Conservation (phyloP, 2,329 filamentous ascomycete species). For the Karstenula rhodostoma region DNA sequence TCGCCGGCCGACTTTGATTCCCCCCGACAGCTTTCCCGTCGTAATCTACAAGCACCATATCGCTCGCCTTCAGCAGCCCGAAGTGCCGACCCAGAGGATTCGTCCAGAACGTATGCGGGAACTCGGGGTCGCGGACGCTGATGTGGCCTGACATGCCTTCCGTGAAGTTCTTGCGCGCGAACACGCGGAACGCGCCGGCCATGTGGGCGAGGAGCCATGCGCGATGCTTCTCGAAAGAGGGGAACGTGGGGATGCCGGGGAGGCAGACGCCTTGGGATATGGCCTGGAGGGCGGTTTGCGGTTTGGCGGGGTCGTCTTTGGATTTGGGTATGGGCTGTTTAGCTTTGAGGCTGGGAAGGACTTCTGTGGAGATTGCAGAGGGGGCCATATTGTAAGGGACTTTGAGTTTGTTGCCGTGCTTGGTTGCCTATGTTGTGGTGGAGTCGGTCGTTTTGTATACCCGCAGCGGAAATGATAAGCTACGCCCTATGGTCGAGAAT, state of each 20-base stretch:
- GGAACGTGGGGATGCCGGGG: constrained; percentile 65
- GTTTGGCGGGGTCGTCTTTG: constrained; percentile 33
- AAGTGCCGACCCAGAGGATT: constrained; percentile 72
- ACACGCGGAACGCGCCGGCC: constrained; percentile 72
- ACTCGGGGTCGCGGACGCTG: constrained; percentile 70
- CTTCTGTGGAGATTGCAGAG: constrained; percentile 33
- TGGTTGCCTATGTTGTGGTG: background rate
- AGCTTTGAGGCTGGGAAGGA: constrained; percentile 15
- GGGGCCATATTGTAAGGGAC: constrained; percentile 38
- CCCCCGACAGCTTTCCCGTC: constrained; percentile 70
- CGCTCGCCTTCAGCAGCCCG: constrained; percentile 68
- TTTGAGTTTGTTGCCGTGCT: background rate
- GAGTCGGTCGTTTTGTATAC: background rate
- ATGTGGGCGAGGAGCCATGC: constrained; percentile 72
- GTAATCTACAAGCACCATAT: constrained; percentile 73
- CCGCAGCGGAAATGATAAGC: background rate
- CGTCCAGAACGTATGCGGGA: constrained; percentile 71
- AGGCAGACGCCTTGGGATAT: constrained; percentile 59
- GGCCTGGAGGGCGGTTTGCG: constrained; percentile 47
- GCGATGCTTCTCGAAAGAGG: constrained; percentile 63
- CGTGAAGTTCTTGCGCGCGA: constrained; percentile 69
- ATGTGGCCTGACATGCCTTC: constrained; percentile 77
- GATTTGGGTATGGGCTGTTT: constrained; percentile 32
- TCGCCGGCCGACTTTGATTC: constrained; percentile 66
- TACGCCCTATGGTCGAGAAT: constrained; percentile 3